Evolutionary conservation across 2,329 filamentous ascomycete species (phyloP).

Genomic region (Exophiala bonariae): DNA sequence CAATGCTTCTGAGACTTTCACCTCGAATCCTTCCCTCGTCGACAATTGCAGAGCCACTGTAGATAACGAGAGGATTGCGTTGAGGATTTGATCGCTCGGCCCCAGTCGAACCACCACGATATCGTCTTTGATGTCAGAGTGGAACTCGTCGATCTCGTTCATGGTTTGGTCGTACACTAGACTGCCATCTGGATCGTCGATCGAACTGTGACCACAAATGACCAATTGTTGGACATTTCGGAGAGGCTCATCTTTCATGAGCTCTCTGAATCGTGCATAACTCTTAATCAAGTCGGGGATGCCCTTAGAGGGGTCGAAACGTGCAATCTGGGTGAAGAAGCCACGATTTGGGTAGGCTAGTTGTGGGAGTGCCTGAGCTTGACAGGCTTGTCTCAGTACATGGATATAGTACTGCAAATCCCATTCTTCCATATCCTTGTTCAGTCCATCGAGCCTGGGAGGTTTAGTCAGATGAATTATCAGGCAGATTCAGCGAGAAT

Average conservation of each 20-base stretch:
- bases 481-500: too few relatives aligned
- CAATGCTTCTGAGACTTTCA: slow-evolving; percentile 81
- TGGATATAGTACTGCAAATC: slow-evolving; percentile 73
- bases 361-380: slow-evolving; percentile 52
- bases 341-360: slow-evolving; percentile 58
- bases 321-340: slow-evolving; percentile 79
- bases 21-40: slow-evolving; percentile 79
- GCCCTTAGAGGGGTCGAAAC: slow-evolving; percentile 82
- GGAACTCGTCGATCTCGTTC: slow-evolving; percentile 62
- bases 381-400: slow-evolving; percentile 66
- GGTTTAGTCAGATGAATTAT: slow-evolving; percentile 4
- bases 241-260: slow-evolving; percentile 52
- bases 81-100: slow-evolving; percentile 77
- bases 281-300: slow-evolving; percentile 75
- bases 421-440: slow-evolving; percentile 71
- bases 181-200: slow-evolving; percentile 77
- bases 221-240: slow-evolving; percentile 68
- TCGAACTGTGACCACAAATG: slow-evolving; percentile 74
- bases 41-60: slow-evolving; percentile 76
- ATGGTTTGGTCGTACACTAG: slow-evolving; percentile 72
- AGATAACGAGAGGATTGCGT: slow-evolving; percentile 70
- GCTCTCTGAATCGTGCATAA: slow-evolving; percentile 70
- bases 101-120: slow-evolving; percentile 76
- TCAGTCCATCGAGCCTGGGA: slow-evolving; percentile 70
- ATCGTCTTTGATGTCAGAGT: slow-evolving; percentile 62